Percentiles rank a stretch among this genome's conserved stretches.
Evolutionary conservation across 2,329 filamentous ascomycete genomes (phyloP).

Genomic region (Cercospora sp.): DNA sequence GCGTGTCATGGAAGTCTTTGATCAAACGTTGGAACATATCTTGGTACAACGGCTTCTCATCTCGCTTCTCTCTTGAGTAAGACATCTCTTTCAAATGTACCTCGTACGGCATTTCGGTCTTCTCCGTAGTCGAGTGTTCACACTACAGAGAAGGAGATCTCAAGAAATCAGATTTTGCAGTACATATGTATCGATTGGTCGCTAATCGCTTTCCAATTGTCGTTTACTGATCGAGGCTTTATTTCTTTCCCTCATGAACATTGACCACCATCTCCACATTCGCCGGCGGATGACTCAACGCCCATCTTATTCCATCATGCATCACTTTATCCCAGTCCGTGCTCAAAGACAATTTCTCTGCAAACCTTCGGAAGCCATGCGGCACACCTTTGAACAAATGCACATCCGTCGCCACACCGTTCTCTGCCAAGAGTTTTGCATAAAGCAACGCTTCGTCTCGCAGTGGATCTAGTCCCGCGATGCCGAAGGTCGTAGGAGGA

Average conservation of each 20-base stretch:
- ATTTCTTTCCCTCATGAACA: slow-evolving; percentile 10
- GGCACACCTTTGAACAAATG: slow-evolving; percentile 55
- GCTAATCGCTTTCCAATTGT: background rate
- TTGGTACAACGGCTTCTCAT: background rate
- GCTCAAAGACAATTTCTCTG: slow-evolving; percentile 43
- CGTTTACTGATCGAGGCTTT: no score
- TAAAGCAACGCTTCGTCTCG: slow-evolving; percentile 54
- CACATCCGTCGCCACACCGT: slow-evolving; percentile 52
- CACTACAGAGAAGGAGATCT: no score
- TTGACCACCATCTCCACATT: slow-evolving; percentile 13
- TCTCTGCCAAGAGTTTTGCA: slow-evolving; percentile 47
- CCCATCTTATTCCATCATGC: slow-evolving; percentile 49
- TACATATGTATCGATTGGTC: background rate
- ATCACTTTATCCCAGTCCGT: slow-evolving; percentile 48
- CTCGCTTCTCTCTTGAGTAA: background rate
- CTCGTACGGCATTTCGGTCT: no score
- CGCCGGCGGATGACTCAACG: slow-evolving; percentile 22
- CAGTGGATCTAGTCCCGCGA: slow-evolving; percentile 51
- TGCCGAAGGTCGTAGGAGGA: slow-evolving; percentile 48
- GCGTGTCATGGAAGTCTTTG: background rate
- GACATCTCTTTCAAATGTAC: no score
- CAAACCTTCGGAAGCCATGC: slow-evolving; percentile 54
- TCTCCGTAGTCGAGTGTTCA: no score
- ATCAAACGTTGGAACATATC: background rate
- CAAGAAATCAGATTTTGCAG: background rate